Base-by-base conservation (phyloP, 2,329 filamentous ascomycete species). In the Botryotinia calthae region DNA sequence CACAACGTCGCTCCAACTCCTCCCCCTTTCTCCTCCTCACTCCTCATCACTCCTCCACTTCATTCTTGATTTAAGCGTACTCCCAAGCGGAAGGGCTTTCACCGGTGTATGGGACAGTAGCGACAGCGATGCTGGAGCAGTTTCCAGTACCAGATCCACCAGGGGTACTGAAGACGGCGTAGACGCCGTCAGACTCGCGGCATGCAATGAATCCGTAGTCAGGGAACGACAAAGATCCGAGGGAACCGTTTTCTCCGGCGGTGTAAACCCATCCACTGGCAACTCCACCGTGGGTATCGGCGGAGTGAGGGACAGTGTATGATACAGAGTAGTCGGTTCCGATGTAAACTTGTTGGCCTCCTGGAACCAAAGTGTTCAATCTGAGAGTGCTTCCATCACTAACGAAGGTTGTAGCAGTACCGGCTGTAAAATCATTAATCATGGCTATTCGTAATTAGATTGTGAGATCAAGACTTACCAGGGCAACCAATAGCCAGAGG, bases 401-500 rank as follows among this genome's bases (percentile, higher is more conserved):
- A 18, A 28, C 0, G 42, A 72, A 72, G 1, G 54, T 42, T 20
- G 70, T 72, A 14, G 9, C 12, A 9, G 4, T 61, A 18, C 63
- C 63, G 8, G n/a, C 70, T 72, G 12, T 66, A 18, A 8, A 6
- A 14, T 46, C 20, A 10, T 72, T 61, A 72, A 54, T 40, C 6
- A 46, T 18, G 18, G 34, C 28, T 12, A 18, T 37, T 16, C 34
- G 9, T 4, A 20, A 22, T 48, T 4, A 16, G 2, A 20, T 46
- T 10, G 4, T 25, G 64, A 37, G 4, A 0, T 37, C 4, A n/a
- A 9, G 10, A 48, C 70, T 59, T 67, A 72, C 70, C 42, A 48
- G 70, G 70, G 51, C 62, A 72, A 2, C 22, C 40, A 0, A 3
- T 6, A 3, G 2, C 2, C 10, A 44, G 20, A 48, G 86, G 73